Conservation (phyloP, 441 rosid genomes). For the Populus hybrid region DNA sequence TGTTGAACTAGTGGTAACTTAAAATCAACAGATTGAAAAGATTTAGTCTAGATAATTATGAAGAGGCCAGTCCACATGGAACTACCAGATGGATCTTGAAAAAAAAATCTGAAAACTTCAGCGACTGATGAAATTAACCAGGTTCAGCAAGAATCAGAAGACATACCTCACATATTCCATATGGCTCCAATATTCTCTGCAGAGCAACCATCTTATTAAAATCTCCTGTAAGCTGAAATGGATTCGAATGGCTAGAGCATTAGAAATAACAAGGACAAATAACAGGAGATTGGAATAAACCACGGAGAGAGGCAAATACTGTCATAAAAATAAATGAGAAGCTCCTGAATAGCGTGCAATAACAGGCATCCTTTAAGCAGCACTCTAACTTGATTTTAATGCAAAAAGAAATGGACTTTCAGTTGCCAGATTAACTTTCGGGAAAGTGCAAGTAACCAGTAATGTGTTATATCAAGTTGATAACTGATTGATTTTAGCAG, state of each 20-base stretch:
- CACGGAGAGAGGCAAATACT: not conserved
- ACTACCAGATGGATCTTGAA: not conserved
- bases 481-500: not conserved
- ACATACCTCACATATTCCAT: slow-evolving; percentile 84
- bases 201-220: slow-evolving; percentile 78
- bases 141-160: slow-evolving; percentile 6
- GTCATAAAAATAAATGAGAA: not conserved
- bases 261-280: not conserved
- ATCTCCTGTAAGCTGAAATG: slow-evolving; percentile 74
- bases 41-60: not conserved
- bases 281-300: not conserved
- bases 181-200: slow-evolving; percentile 76
- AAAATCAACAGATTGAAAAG: not conserved
- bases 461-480: not conserved
- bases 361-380: not conserved
- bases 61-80: not conserved
- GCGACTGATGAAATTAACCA: not conserved
- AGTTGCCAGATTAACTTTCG: not conserved
- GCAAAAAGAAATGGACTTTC: not conserved
- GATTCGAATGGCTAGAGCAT: slow-evolving; percentile 2
- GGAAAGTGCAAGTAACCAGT: not conserved
- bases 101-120: not conserved
- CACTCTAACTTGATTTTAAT: not conserved
- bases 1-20: not conserved
- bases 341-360: not conserved